phyloP scores from a whole-genome alignment of 805 yeast species.

The Candida alai region DNA sequence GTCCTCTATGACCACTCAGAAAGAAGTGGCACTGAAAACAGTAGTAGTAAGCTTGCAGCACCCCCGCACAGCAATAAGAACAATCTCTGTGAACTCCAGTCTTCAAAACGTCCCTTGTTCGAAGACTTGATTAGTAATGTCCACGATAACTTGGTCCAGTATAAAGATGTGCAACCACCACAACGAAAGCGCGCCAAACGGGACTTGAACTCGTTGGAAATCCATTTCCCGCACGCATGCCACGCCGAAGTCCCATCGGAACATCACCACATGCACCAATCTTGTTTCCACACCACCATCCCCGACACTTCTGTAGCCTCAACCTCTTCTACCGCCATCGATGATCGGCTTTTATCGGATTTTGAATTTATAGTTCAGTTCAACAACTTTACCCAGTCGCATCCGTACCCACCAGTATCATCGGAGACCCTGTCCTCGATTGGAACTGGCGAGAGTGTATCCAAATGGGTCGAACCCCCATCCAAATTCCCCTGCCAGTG shows the following conservation, averaged over 20 bases:
- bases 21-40: too few relatives aligned
- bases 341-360: slow-evolving; percentile 23
- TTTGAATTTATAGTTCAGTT: slow-evolving; percentile 37
- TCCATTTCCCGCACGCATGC: slow-evolving; percentile 40
- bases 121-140: slow-evolving; percentile 37
- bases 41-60: too few relatives aligned
- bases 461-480: neutral
- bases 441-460: neutral
- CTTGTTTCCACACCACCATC: slow-evolving; percentile 42
- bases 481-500: slow-evolving; percentile 50
- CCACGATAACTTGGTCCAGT: slow-evolving; percentile 20
- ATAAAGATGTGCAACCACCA: slow-evolving; percentile 7
- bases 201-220: slow-evolving; percentile 17
- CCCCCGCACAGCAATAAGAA: slow-evolving; percentile 11
- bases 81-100: slow-evolving; percentile 27
- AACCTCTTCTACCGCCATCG: slow-evolving; percentile 2
- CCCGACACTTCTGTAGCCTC: slow-evolving; percentile 18
- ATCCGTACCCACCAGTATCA: too few relatives aligned
- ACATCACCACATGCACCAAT: slow-evolving; percentile 34
- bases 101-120: slow-evolving; percentile 31
- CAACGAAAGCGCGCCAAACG: slow-evolving; percentile 6
- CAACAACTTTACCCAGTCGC: slow-evolving; percentile 24
- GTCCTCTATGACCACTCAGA: too few relatives aligned
- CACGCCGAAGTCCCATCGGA: slow-evolving; percentile 17
- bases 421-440: too few relatives aligned